These are phyloP conservation scores for Vachellia collinsii DNA, from an alignment of 306 rosid species.

Conservation along the genomic window DNA sequence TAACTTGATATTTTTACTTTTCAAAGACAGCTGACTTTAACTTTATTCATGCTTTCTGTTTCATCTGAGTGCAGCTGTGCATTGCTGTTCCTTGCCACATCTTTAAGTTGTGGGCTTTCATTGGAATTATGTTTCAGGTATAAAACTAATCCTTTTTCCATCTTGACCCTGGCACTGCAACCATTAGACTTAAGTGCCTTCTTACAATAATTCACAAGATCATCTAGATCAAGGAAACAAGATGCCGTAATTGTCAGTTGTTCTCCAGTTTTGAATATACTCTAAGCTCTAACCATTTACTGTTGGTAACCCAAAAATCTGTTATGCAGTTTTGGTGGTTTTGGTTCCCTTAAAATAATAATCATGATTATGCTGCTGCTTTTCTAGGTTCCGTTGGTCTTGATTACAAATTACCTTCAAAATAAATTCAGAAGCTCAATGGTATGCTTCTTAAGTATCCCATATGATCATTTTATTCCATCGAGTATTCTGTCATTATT, in stretches of 20 bases:
- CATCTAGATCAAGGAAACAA: constrained; percentile 19
- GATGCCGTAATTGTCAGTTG: background rate
- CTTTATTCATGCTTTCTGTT: constrained; percentile 30
- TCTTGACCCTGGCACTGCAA: background rate
- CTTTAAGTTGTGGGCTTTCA: constrained; percentile 94
- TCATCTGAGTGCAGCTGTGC: constrained; percentile 65
- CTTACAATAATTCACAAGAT: background rate
- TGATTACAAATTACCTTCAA: constrained; percentile 82
- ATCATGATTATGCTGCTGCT: constrained; percentile 24
- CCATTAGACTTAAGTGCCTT: background rate
- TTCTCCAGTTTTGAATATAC: constrained; percentile 6
- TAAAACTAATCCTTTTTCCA: constrained; percentile 8
- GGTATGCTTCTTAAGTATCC: constrained; percentile 53
- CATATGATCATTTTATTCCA: constrained; percentile 19
- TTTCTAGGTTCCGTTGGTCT: constrained; percentile 78
- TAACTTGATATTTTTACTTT: background rate
- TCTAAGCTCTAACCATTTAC: background rate
- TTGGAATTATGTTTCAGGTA: constrained; percentile 93
- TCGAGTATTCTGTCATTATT: background rate
- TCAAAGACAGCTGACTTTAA: constrained; percentile 17
- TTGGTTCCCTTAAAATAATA: constrained; percentile 25
- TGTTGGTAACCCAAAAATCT: background rate
- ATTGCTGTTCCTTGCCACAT: constrained; percentile 96
- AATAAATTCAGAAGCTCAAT: constrained; percentile 74
- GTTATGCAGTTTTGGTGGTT: constrained; percentile 13